These are phyloP conservation scores for Yamadazyma laniorum DNA, from an alignment of 805 yeast species.

Conservation along the genomic window DNA sequence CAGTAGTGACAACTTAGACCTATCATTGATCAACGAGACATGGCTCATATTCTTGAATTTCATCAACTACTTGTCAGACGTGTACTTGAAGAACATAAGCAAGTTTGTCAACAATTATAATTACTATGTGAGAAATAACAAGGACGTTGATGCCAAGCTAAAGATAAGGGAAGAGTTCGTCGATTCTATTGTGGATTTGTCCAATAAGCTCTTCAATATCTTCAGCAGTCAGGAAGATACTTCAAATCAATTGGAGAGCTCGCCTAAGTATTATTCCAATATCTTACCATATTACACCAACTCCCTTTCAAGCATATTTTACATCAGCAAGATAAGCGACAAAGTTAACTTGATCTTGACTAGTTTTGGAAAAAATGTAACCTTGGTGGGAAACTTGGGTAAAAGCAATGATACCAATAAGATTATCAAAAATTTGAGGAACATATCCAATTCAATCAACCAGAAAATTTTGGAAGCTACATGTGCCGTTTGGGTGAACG, in stretches of 20 bases:
- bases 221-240: slow-evolving; percentile 28
- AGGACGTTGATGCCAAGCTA: slow-evolving; percentile 30
- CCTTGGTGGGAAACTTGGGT: slow-evolving; percentile 31
- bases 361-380: slow-evolving; percentile 29
- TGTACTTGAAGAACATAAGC: slow-evolving; percentile 26
- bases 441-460: slow-evolving; percentile 29
- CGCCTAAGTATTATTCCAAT: slow-evolving; percentile 33
- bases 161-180: slow-evolving; percentile 26
- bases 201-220: slow-evolving; percentile 24
- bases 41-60: slow-evolving; percentile 42
- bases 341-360: slow-evolving; percentile 30
- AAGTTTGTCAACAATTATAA: slow-evolving; percentile 39
- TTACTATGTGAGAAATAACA: slow-evolving; percentile 27
- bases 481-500: slow-evolving; percentile 46
- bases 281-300: slow-evolving; percentile 41
- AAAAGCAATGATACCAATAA: slow-evolving; percentile 37
- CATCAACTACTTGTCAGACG: slow-evolving; percentile 30
- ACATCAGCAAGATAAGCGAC: slow-evolving; percentile 27
- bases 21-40: slow-evolving; percentile 41
- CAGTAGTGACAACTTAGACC: slow-evolving; percentile 39
- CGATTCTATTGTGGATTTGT: slow-evolving; percentile 24
- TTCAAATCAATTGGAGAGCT: slow-evolving; percentile 33
- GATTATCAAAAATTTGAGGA: slow-evolving; percentile 32
- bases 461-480: slow-evolving; percentile 41
- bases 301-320: slow-evolving; percentile 39